Evolutionary conservation across 2,329 filamentous ascomycete species (phyloP).

Genomic region (Phialophora expanda): DNA sequence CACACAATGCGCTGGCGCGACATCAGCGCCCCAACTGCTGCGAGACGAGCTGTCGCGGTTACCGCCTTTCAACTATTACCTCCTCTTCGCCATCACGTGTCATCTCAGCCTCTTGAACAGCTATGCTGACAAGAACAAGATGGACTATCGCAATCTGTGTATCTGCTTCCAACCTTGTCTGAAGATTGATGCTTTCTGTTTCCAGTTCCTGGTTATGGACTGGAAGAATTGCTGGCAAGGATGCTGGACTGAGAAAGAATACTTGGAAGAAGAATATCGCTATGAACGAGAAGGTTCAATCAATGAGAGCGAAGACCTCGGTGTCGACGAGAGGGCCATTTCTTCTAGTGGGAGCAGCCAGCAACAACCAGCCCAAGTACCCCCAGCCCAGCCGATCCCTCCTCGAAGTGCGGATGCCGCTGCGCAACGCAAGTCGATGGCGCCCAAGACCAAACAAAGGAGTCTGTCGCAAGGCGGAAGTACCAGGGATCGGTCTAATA

Average conservation of each 20-base stretch:
- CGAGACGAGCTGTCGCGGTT: constrained; percentile 91
- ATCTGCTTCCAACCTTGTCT: constrained; percentile 98
- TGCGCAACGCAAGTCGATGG: constrained; percentile 28
- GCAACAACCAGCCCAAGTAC: constrained; percentile 39
- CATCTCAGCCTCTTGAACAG: constrained; percentile 90
- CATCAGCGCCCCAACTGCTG: constrained; percentile 80
- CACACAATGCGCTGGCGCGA: constrained; percentile 77
- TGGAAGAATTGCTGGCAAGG: constrained; percentile 98
- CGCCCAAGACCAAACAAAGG: constrained; percentile 35
- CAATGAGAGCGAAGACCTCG: constrained; percentile 37
- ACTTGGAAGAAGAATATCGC: constrained; percentile 63
- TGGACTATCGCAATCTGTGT: constrained; percentile 94
- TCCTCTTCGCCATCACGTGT: constrained; percentile 95
- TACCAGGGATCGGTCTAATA: constrained; percentile 29
- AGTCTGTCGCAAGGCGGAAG: constrained; percentile 35
- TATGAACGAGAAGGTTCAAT: constrained; percentile 41
- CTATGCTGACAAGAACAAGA: constrained; percentile 95
- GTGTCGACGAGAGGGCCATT: constrained; percentile 60
- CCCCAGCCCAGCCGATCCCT: constrained; percentile 12
- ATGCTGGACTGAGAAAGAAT: constrained; percentile 86
- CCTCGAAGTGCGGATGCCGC: constrained; percentile 32
- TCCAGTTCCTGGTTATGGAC: constrained; percentile 91
- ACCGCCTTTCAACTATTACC: constrained; percentile 97
- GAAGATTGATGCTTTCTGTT: constrained; percentile 93
- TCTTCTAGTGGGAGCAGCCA: constrained; percentile 71